Base-by-base conservation (phyloP, 2,329 filamentous ascomycete species). In the Penicillium verrucosum region DNA sequence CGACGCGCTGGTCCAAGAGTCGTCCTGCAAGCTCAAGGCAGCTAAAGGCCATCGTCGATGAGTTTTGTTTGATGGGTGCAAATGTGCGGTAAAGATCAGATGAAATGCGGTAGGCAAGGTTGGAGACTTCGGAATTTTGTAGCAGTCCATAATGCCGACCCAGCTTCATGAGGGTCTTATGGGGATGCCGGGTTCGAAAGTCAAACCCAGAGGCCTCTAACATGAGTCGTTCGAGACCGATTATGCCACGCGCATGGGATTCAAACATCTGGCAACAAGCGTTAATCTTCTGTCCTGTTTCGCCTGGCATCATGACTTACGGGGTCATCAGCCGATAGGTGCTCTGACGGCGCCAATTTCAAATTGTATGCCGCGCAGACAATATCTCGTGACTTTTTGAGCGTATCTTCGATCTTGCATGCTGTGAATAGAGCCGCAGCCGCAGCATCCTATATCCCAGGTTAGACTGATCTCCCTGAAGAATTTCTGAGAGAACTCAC, bases 401-500 rank as follows among this genome's bases (percentile, higher is more conserved):
- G 84, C 0, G 94, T 99, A 73, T 99, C 94, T 75, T 99, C 94
- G 44, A 95, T 92, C 78, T 99, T 99, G 80, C 93, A 97, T 2
- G 92, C 92, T 3, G 92, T 89, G 69, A 97, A 93, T 9, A 99
- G 79, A 25, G 91, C 89, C 1, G 94, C 91, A 7, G 94, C 85
- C 0, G 93, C 91, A 1, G 91, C 92, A 71, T 97, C 93, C 73
- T 90, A 76, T 62, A 34, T 30, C 40, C 9, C n/a, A 27, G 30
- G 25, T 60, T 34, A 64, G 55, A 48, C 16, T 46, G 32, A 27
- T 34, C 8, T 18, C 23, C 40, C n/a, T 18, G 48, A 30, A 23
- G 21, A 7, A 48, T 21, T 52, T 25, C 18, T 49, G 11, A 57
- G 44, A 12, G 37, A 48, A 70, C 74, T 60, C 70, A 78, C 81